Base-by-base conservation (phyloP, 371 early-diverging fungal genomes). In the Mortierella sp. region DNA sequence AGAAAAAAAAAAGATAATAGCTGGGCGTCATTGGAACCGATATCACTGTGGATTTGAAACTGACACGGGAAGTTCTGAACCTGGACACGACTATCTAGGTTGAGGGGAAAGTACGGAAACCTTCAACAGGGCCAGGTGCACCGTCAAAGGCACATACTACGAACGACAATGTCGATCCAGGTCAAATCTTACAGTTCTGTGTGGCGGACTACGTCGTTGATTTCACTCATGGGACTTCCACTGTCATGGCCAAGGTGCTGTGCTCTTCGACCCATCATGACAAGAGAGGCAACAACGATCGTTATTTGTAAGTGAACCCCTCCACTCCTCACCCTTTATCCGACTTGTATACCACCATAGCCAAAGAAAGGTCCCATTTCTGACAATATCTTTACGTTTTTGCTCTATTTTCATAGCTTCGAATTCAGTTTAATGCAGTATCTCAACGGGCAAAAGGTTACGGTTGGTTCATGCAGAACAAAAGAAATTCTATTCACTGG, bases 231-330 rank as follows among this genome's bases (percentile, higher is more conserved):
- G 80, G 80, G 2, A 80, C 80, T 0, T 70, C 80, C 3, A 80
- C 80, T 4, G 75, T 80, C 40, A 80, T 80, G 80, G 80, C 80
- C 58, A 80, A 80, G 58, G 80, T 80, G 19, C 69, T 80, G n/a
- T 80, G 80, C 59, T 80, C 80, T 0, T 80, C 80, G 1, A 80
- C 80, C 0, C 80, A 80, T 38, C 80, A 80, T 52, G 80, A 80
- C 65, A 80, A 80, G 62, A 67, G 80, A 41, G 80, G 80, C 55
- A 80, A 80, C 65, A 80, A 80, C 36, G 80, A 80, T 43, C 80
- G 80, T 8, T 80, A 80, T 53, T 80, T 80, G 80, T 80, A 71
- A 70, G 80, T 71, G 1, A 1, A 40, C 40, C 32, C 32, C 22
- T 15, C 4, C 48, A 16, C 11, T 32, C 19, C 15, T 16, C 0